Evolutionary conservation across 257 asterid species (phyloP), one percentile per base, ranked within the genome.

Genomic region (Paulownia fortunei): DNA sequence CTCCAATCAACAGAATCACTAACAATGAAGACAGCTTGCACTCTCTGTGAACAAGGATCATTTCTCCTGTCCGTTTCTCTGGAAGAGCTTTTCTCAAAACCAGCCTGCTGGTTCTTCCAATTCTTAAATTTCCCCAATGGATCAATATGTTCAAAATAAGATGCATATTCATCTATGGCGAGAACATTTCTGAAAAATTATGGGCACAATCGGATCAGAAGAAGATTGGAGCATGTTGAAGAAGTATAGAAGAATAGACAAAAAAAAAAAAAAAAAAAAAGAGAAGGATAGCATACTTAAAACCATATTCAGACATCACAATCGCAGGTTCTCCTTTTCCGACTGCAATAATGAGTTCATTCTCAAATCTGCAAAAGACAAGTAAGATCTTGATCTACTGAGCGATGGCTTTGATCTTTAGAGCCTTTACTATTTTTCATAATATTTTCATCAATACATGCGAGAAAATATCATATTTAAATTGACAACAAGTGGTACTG

Each of bases 1-100:
- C 97, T 89, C 99, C 99, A 95, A 86, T 95, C 99, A 79, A 95
- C 86, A 36, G 98, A 88, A 82, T 95, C 99, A 27, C 99, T 95
- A 84, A 91, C 97, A 81, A 95, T 58, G 74, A 95, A 95, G 77
- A 89, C 97, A 72, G 98, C 99, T 59, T 82, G 80, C 77, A 93
- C 97, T 71, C 87, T 83, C 86, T 93, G 87, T 23, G 92, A 89
- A 81, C 80, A 81, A 23, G 85, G 91, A 87, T 87, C 88, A 37
- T 68, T 52, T 77, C 75, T 88, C 62, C 64, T 15, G 68, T 81
- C 72, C 55, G 3, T 73, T 75, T 80, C 80, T 54, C 79, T 73
- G 42, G 80, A 68, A 79, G 82, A 76, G 76, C 60, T 69, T 76
- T 62, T 72, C 19, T 58, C 77, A 71, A 75, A 56, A 71, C 67